These are phyloP conservation scores for Berkeleyomyces rouxiae DNA, from an alignment of 2,329 filamentous ascomycete species.

Conservation along the genomic window DNA sequence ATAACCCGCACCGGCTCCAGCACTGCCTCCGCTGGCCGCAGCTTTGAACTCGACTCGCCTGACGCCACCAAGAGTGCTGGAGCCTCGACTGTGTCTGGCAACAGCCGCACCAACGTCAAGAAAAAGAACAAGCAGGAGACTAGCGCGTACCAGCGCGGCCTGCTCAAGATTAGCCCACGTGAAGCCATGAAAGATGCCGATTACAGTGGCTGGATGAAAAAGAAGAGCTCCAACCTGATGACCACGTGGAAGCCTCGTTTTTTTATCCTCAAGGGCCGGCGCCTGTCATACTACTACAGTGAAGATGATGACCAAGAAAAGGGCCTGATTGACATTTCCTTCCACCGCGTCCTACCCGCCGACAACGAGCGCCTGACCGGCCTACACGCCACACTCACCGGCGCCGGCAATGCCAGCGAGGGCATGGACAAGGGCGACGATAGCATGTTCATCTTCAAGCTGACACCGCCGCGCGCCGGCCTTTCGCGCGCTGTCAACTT, in stretches of 20 bases:
- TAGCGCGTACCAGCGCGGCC: constrained; percentile 76
- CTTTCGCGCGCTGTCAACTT: constrained; percentile 87
- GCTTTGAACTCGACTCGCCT: constrained; percentile 64
- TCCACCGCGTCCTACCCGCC: constrained; percentile 87
- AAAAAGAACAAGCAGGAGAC: constrained; percentile 86
- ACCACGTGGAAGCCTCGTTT: constrained; percentile 93
- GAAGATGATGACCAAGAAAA: constrained; percentile 86
- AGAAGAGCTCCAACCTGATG: constrained; percentile 91
- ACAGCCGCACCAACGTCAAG: constrained; percentile 25
- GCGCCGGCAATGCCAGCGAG: constrained; percentile 50
- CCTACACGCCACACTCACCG: constrained; percentile 79
- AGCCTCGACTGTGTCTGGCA: constrained; percentile 30
- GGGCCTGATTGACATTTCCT: constrained; percentile 92
- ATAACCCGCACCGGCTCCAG: constrained; percentile 64
- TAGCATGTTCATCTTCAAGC: constrained; percentile 92
- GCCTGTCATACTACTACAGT: constrained; percentile 89
- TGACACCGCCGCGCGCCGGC: constrained; percentile 76
- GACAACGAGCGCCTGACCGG: constrained; percentile 83
- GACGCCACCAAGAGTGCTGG: constrained; percentile 38
- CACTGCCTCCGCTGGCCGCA: constrained; percentile 46
- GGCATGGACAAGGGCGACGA: constrained; percentile 37
- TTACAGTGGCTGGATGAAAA: constrained; percentile 99
- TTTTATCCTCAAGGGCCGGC: constrained; percentile 84
- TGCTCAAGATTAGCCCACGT: constrained; percentile 63
- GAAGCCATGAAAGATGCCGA: constrained; percentile 79